Conservation (phyloP, 139 green algal genomes). For the Chlamydomonas eustigma region DNA sequence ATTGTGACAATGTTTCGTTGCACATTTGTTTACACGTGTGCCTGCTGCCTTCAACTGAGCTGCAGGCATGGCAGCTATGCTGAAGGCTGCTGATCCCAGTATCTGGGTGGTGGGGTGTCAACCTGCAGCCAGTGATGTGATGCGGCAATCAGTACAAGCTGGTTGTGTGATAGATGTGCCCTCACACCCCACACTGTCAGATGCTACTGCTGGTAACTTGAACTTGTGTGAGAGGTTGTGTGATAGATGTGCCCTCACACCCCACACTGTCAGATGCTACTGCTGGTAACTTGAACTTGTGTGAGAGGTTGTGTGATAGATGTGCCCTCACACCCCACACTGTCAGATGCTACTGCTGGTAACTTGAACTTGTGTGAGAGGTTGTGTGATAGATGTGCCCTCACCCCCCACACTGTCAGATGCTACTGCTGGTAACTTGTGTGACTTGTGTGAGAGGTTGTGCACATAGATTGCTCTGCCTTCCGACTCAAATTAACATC, state of each 20-base stretch:
- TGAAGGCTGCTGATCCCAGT: conserved; percentile 41
- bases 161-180: conserved; percentile 29
- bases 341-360: conserved; percentile 53
- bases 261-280: conserved; percentile 56
- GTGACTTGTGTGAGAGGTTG: background rate
- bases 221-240: background rate
- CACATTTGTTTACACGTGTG: no score
- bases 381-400: conserved; percentile 24
- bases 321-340: conserved; percentile 23
- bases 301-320: conserved; percentile 24
- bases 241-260: conserved; percentile 19
- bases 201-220: conserved; percentile 39
- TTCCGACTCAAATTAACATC: no score
- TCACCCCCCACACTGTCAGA: conserved; percentile 47
- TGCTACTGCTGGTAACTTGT: conserved; percentile 35
- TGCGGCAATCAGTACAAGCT: conserved; percentile 41
- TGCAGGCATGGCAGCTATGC: conserved; percentile 45
- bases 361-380: background rate
- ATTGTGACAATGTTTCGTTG: no score
- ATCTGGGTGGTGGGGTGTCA: conserved; percentile 55
- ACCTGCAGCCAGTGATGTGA: conserved; percentile 43
- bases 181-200: conserved; percentile 43
- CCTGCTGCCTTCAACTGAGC: no score
- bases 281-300: conserved; percentile 17
- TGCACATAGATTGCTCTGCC: no score